A percentile compares a stretch with the other conserved stretches of the same genome.
Conservation (phyloP, 2,329 filamentous ascomycete species). For the Magnaporthiopsis poae region DNA sequence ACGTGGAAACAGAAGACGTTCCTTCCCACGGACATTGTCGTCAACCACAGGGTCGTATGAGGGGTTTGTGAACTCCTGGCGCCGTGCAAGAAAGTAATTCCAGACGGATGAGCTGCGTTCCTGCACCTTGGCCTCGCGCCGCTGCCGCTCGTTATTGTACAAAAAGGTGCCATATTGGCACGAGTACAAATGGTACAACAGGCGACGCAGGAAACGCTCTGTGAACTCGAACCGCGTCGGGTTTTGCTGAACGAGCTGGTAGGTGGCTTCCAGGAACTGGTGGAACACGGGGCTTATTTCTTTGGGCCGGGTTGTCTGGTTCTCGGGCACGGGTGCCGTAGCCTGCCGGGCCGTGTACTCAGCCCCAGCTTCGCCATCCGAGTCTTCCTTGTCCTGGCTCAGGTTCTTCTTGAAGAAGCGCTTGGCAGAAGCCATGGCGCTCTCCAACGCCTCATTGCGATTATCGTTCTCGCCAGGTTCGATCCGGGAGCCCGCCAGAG, state of each 20-base stretch:
- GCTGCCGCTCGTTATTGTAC: slow-evolving; percentile 87
- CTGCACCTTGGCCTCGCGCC: slow-evolving; percentile 56
- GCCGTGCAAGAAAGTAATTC: slow-evolving; percentile 84
- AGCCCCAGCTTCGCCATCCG: slow-evolving; percentile 44
- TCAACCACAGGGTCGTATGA: slow-evolving; percentile 67
- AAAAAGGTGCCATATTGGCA: slow-evolving; percentile 96
- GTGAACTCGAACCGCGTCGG: slow-evolving; percentile 92
- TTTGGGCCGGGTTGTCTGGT: slow-evolving; percentile 67
- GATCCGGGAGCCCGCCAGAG: slow-evolving; percentile 53
- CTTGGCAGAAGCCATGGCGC: slow-evolving; percentile 71
- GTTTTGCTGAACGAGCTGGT: slow-evolving; percentile 77
- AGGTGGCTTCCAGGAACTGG: slow-evolving; percentile 89
- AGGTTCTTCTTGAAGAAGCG: slow-evolving; percentile 80
- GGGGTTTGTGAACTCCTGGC: slow-evolving; percentile 71
- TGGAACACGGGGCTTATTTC: slow-evolving; percentile 96
- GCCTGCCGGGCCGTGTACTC: slow-evolving; percentile 22
- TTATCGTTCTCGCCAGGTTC: slow-evolving; percentile 53
- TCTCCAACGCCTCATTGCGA: slow-evolving; percentile 68
- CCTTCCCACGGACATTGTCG: slow-evolving; percentile 67
- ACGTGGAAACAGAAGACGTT: slow-evolving; percentile 73
- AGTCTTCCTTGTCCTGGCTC: slow-evolving; percentile 48
- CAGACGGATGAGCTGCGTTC: slow-evolving; percentile 79
- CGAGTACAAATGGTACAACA: slow-evolving; percentile 89
- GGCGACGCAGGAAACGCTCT: slow-evolving; percentile 77
- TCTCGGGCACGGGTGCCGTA: slow-evolving; percentile 29